Base-by-base conservation (phyloP, 1,139 yeast genomes). In the Magnusiomyces tetraspermus region DNA sequence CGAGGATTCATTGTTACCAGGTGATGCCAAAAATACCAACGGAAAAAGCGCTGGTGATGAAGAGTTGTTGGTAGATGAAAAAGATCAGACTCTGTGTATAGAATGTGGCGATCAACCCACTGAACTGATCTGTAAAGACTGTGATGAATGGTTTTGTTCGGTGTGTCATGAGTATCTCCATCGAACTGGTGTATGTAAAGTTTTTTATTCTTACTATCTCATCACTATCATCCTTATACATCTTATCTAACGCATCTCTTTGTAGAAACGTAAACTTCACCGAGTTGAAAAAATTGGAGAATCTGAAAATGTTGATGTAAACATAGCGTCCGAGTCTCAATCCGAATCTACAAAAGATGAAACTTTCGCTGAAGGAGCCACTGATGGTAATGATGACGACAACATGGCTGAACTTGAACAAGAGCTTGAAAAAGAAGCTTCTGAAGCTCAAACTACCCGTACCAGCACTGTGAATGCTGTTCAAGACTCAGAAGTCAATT, bases 61-160 rank as follows among this genome's bases (percentile, higher is more conserved):
- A 36, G 38, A 19, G n/a, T n/a, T n/a, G n/a, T 30, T 17, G 40
- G 40, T 15, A 23, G 30, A 22, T 19, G 30, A 41, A 13, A 23
- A 41, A 23, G 45, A 41, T 23, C 19, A 41, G 23, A 65, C 68
- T 2, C 67, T 76, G 43, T 83, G 90, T 65, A 72, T 79, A 15
- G 89, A 83, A 59, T 83, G 90, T 64, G 77, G 77, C 36, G 86
- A 83, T 62, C 85, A 81, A 79, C 82, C 84, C 26, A 70, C 77
- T 3, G 85, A 81, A 58, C 66, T 80, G 11, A 65, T 70, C 33
- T 83, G 90, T 64, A 62, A 67, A 38, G 73, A 73, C 50, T 83
- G 90, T 65, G 77, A 76, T 38, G 90, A 83, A 59, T 72, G 72
- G 26, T 83, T 81, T 59, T 83, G 90, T 63, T 72, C 75, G 36